Base-by-base conservation (phyloP, 768 basidiomycete genomes). In the Rhodosporidiobolus odoratus region DNA sequence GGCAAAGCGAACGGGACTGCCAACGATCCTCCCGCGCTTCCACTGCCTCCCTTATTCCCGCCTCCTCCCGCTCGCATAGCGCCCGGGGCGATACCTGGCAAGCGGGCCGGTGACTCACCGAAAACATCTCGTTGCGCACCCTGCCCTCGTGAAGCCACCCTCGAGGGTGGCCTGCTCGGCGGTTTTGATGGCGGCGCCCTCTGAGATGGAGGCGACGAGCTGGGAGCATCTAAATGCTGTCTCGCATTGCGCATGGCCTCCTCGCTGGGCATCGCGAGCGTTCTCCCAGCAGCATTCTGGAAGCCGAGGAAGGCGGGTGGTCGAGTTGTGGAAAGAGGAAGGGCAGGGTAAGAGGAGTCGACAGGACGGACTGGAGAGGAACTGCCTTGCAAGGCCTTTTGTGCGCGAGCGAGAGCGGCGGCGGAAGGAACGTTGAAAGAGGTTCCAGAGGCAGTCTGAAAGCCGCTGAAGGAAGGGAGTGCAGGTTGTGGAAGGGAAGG, bases 201-300 rank as follows among this genome's bases (percentile, higher is more conserved):
- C 48, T 19, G 5, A 16, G 41, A 10, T 15, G 56, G 45, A 30
- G 60, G 62, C 1, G 62, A 65, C 2, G 37, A 52, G 38, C 48
- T 58, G 30, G 15, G 30, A 4, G 37, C 41, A 16, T 54, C 59
- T 34, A 56, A 27, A 2, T 13, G n/a, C 21, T 13, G 52, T 1
- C 30, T 58, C 2, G 45, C n/a, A 5, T 40, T 50, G 25, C 30
- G 40, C 4, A 66, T 30, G 16, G 71, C 66, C 13, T 59, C 59
- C 17, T 67, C 58, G 66, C 66, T 67, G 23, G 64, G 65, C 35
- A 52, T 32, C 1, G 41, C 37, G 23, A 67, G 19, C 8, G 54
- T 30, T 6, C 56, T 25, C 12, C 61, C 65, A 2, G 38, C 61
- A 21, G 57, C 61, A 27, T 52, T 64, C 35, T 57, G 38, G 48